These are phyloP conservation scores for Kernera saxatilis DNA, from an alignment of 345 rosid genomes.

Conservation along the genomic window DNA sequence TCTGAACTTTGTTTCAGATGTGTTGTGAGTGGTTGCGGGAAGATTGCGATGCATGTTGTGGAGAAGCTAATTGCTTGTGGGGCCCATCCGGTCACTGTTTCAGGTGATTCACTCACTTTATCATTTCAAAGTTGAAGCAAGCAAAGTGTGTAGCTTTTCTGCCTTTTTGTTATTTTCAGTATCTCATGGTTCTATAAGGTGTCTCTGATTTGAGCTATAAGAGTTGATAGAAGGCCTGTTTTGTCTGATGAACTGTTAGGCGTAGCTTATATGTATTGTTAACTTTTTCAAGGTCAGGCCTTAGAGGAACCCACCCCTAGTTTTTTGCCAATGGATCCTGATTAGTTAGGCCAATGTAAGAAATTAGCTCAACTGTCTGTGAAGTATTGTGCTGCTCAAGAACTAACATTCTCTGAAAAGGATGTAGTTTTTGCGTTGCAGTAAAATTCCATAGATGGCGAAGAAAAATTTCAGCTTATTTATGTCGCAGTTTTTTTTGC, in stretches of 20 bases:
- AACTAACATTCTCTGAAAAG: background rate
- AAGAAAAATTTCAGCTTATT: background rate
- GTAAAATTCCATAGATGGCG: background rate
- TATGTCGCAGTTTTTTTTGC: conserved; percentile 14
- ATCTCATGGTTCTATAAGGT: background rate
- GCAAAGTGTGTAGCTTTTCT: background rate
- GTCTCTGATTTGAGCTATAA: background rate
- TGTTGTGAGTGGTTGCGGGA: conserved; percentile 94
- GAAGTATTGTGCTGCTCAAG: background rate
- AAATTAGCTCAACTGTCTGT: background rate
- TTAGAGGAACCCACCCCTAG: background rate
- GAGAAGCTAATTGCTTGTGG: conserved; percentile 98
- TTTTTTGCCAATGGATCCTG: background rate
- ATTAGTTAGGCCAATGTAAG: background rate
- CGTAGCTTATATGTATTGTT: background rate
- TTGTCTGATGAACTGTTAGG: background rate
- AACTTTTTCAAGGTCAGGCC: background rate
- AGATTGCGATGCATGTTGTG: conserved; percentile 97
- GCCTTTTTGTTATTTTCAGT: background rate
- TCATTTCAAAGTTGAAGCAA: background rate
- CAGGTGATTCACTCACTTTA: conserved; percentile 45
- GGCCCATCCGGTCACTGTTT: conserved; percentile 82
- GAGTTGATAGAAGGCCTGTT: background rate
- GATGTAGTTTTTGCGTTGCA: background rate
- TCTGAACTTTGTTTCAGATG: conserved; percentile 48